A percentile compares a stretch with the other conserved stretches of the same genome.
Conservation (phyloP, 192 early-diverging fungal genomes). For the Backusella australiensis region DNA sequence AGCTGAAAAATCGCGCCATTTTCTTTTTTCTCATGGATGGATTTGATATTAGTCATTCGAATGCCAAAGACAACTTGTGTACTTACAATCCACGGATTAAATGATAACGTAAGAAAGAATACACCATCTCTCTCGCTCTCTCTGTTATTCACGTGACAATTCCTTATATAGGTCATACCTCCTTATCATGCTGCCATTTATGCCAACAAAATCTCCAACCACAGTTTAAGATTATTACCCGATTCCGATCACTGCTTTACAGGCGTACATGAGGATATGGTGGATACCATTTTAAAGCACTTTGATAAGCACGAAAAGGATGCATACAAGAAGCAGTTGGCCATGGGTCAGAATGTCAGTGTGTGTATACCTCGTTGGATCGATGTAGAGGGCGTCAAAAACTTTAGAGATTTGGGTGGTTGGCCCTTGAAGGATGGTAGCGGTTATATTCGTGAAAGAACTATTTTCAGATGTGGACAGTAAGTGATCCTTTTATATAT, state of each 20-base stretch:
- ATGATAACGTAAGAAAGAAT: slow-evolving; percentile 41
- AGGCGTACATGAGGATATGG: slow-evolving; percentile 35
- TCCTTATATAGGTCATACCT: slow-evolving; percentile 39
- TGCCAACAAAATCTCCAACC: slow-evolving; percentile 38
- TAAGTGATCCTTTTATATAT: slow-evolving; percentile 19
- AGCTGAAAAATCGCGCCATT: not conserved
- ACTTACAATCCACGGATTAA: slow-evolving; percentile 50
- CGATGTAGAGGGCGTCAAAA: slow-evolving; percentile 52
- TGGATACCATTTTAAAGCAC: slow-evolving; percentile 31
- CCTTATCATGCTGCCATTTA: slow-evolving; percentile 42
- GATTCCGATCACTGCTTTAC: slow-evolving; percentile 48
- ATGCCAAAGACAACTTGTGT: slow-evolving; percentile 49
- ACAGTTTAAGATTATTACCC: slow-evolving; percentile 41
- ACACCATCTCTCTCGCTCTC: not conserved
- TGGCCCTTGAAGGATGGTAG: slow-evolving; percentile 45
- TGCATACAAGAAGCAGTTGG: slow-evolving; percentile 12
- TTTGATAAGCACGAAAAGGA: slow-evolving; percentile 33
- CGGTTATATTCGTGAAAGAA: slow-evolving; percentile 46
- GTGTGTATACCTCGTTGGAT: slow-evolving; percentile 40
- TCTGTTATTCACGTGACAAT: not conserved
- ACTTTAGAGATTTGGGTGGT: slow-evolving; percentile 58
- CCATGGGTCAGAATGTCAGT: slow-evolving; percentile 21
- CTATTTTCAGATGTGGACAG: slow-evolving; percentile 52
- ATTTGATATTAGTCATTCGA: slow-evolving; percentile 33
- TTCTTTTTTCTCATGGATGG: not conserved